These are phyloP conservation scores for Cyberlindnera saturnus DNA, from an alignment of 805 yeast genomes.

Conservation along the genomic window DNA sequence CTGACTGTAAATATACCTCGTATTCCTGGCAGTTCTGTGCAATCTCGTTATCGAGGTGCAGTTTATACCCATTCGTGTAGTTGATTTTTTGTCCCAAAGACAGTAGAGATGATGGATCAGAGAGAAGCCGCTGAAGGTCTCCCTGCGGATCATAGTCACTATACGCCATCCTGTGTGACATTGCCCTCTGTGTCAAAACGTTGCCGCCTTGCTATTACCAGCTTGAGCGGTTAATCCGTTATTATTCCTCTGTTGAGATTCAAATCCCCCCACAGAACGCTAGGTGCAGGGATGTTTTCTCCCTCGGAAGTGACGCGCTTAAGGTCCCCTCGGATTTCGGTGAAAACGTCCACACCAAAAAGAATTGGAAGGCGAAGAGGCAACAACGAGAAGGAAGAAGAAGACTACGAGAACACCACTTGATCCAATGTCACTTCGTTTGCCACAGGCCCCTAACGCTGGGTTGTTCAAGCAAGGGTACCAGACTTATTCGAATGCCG, in stretches of 20 bases:
- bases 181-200: not conserved
- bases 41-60: slow-evolving; percentile 42
- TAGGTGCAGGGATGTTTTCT: too few relatives aligned
- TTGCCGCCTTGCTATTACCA: too few relatives aligned
- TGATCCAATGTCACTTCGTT: slow-evolving; percentile 67
- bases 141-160: slow-evolving; percentile 45
- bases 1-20: slow-evolving; percentile 3
- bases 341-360: too few relatives aligned
- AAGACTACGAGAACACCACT: not conserved
- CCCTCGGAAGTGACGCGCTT: too few relatives aligned
- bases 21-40: slow-evolving; percentile 24
- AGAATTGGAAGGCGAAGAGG: too few relatives aligned
- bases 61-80: slow-evolving; percentile 46
- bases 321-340: too few relatives aligned
- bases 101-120: slow-evolving; percentile 42
- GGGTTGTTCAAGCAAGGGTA: slow-evolving; percentile 96
- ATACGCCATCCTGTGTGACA: slow-evolving; percentile 6
- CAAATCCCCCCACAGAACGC: too few relatives aligned
- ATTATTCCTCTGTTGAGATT: too few relatives aligned
- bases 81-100: slow-evolving; percentile 45
- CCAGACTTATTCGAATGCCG: slow-evolving; percentile 78
- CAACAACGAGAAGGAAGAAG: too few relatives aligned
- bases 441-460: slow-evolving; percentile 89
- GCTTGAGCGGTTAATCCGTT: too few relatives aligned
- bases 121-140: slow-evolving; percentile 47